Base-by-base conservation (phyloP, 2,329 filamentous ascomycete species). In the Claviceps quebecensis region DNA sequence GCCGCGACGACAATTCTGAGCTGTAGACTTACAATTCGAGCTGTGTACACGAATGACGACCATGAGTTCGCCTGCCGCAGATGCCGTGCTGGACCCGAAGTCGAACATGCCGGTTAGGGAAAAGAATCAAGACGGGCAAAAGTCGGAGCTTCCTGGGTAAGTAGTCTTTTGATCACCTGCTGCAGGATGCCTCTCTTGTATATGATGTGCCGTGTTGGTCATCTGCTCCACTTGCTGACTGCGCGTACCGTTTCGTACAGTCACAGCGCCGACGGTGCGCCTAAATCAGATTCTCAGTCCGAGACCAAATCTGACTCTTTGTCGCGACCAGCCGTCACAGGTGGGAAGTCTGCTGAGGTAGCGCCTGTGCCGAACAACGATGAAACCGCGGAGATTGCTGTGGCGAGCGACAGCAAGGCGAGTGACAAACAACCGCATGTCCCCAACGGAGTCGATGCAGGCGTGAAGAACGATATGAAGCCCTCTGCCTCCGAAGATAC, bases 61-160 rank as follows among this genome's bases (percentile, higher is more conserved):
- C 61, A 78, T 78, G 75, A 71, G 74, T 56, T 74, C 74, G 58
- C 70, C 72, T 55, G 65, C 63, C 45, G 63, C 69, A 55, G 68
- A 75, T 60, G 61, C 64, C 55, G 56, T 63, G 57, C 57, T 65
- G 61, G 75, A 76, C 60, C 65, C 74, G 60, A 81, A 79, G 68
- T 66, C 70, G 61, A 59, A 53, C 41, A 61, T 63, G 44, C 55
- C 57, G 26, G 58, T 56, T 49, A 47, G 54, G n/a, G 58, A 61
- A 19, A 62, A 61, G 56, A 63, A 64, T 38, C 56, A 58, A 34
- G 66, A 61, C 45, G 63, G 63, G 44, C 55, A 58, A 36, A 67
- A 63, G 48, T 53, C 65, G 49, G 62, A 65, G 56, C 54, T 64
- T 16, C 70, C 69, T 53, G 67, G 67, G 67, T 70, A 62, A 64